Conservation (phyloP, 805 yeast species). For the Jamesozyma gamospora region DNA sequence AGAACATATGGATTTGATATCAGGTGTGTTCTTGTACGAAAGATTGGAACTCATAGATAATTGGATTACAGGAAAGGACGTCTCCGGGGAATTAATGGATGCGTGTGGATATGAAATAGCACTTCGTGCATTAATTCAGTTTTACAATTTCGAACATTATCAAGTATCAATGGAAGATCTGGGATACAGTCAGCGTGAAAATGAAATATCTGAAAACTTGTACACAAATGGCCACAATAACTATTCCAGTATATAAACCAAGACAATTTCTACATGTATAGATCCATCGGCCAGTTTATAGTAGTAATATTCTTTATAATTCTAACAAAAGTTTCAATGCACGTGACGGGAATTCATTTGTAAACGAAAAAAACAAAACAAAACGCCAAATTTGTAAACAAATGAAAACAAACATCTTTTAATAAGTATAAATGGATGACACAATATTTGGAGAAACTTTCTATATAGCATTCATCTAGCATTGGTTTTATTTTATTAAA, state of each 20-base stretch:
- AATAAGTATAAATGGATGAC: no score
- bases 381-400: conserved; percentile 3
- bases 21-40: conserved; percentile 72
- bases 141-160: conserved; percentile 58
- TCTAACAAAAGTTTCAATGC: neutral
- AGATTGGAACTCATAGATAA: conserved; percentile 65
- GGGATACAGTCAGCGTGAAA: conserved; percentile 35
- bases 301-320: no score
- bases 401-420: neutral
- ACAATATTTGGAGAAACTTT: no score
- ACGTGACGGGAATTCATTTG: neutral
- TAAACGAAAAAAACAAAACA: neutral
- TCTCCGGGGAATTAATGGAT: conserved; percentile 62
- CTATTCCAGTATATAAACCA: neutral
- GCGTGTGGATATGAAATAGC: conserved; percentile 83
- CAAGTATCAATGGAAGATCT: conserved; percentile 41
- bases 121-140: conserved; percentile 64
- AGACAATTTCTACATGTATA: neutral
- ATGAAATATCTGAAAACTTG: neutral
- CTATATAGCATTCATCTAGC: no score
- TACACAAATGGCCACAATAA: neutral
- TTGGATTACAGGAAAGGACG: conserved; percentile 80
- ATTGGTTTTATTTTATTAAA: no score
- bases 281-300: neutral
- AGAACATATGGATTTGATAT: conserved; percentile 84